Conservation (phyloP, 345 rosid genomes). For the Lumnitzera littorea region DNA sequence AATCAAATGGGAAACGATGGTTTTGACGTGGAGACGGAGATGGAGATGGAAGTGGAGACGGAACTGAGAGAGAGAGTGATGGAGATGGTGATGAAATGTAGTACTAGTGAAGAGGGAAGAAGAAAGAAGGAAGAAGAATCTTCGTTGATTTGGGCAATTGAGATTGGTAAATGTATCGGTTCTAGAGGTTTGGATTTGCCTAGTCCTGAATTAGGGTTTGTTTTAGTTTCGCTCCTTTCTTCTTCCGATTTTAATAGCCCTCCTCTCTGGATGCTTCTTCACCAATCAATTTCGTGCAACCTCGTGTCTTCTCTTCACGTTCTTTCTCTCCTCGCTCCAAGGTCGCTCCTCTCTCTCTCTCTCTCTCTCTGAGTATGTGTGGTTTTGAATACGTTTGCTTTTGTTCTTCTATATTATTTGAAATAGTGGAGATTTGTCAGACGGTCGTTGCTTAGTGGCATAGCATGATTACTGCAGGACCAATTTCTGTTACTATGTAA, state of each 20-base stretch:
- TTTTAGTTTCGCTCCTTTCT: conserved; percentile 37
- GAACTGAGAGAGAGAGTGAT: conserved; percentile 6
- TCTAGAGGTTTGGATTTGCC: conserved; percentile 21
- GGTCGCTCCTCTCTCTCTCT: conserved; percentile 7
- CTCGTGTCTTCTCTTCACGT: conserved; percentile 41
- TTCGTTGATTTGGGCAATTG: conserved; percentile 26
- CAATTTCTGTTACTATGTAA: no score
- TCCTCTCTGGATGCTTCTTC: conserved; percentile 46
- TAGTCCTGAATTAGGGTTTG: conserved; percentile 31
- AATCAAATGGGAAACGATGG: conserved; percentile 3
- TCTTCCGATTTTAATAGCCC: conserved; percentile 43
- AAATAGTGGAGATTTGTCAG: no score
- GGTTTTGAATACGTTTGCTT: no score
- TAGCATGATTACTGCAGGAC: no score
- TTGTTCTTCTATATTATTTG: no score
- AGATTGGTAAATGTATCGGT: conserved; percentile 25
- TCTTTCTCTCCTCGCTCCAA: conserved; percentile 44
- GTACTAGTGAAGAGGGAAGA: background rate
- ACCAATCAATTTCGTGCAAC: conserved; percentile 32
- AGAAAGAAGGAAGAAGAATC: conserved; percentile 11
- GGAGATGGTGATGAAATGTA: conserved; percentile 13
- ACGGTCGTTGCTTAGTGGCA: no score
- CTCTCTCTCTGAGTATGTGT: no score
- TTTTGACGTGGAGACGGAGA: background rate
- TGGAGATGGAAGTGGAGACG: conserved; percentile 1